Base-by-base conservation (phyloP, 2,329 filamentous ascomycete species). In the Pyrenochaeta sp. region DNA sequence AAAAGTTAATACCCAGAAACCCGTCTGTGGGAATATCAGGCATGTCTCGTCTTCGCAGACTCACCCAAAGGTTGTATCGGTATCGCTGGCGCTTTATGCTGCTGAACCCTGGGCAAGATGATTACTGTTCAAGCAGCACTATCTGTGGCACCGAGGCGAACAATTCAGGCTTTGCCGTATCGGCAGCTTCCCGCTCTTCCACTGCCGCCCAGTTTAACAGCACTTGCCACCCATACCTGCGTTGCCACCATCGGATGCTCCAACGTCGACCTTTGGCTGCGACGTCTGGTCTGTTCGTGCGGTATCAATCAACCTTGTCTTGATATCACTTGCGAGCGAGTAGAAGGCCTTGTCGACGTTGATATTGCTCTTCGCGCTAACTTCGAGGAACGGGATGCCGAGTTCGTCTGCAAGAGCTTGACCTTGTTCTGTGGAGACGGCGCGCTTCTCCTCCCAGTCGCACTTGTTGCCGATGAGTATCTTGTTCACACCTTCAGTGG, bases 401-500 rank as follows among this genome's bases (percentile, higher is more conserved):
- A 99, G 88, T 79, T 98, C 95, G 79, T 97, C 90, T 54, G 95
- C 95, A 51, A 99, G 86, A 63, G 89, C 89, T 78, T 99, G 93
- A 68, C 95, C 95, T 73, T 92, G 90, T 77, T 97, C 93, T 55
- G 90, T 96, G 44, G 91, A 92, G 36, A 99, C 90, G 49, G 91
- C 92, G 66, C 95, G 90, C 85, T 98, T 98, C 81, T 99, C 95
- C 79, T 98, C 95, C 95, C 95, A 98, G 80, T 99, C 95, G 81
- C 95, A 99, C 82, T 99, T 99, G 86, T 99, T 99, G 76, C 95
- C 95, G 67, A 99, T 97, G 64, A 99, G 86, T 75, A 99, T 98
- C 85, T 98, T 99, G 87, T 98, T 97, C 75, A 99, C 95, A 71
- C 95, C 95, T 81, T 98, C 95, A 70, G 92, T 97, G 54, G 95